Percentiles rank a stretch among this genome's conserved stretches.
Evolutionary conservation across 768 basidiomycete genomes (phyloP).

Genomic region (Podaxis rugospora): DNA sequence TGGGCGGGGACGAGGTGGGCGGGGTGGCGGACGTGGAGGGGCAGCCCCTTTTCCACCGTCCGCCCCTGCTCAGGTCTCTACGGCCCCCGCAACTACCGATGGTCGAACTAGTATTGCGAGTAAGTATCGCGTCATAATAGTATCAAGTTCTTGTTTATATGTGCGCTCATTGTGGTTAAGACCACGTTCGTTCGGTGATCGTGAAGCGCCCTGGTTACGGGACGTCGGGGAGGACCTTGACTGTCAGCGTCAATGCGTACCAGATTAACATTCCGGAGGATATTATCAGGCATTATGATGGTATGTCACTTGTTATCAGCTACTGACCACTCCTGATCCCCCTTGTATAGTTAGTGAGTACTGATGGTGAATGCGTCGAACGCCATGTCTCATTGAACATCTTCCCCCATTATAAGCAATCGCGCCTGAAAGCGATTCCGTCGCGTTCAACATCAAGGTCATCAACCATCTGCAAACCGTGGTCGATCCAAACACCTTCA

Average conservation of each 20-base stretch:
- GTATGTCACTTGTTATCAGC: slow-evolving; percentile 34
- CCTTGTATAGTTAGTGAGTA: slow-evolving; percentile 39
- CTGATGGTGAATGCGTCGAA: neutral
- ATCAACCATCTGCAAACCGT: slow-evolving; percentile 57
- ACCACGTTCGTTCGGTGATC: slow-evolving; percentile 50
- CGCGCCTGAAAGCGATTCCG: slow-evolving; percentile 49
- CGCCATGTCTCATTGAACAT: neutral
- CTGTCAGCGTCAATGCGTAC: slow-evolving; percentile 61
- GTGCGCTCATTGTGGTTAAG: slow-evolving; percentile 2
- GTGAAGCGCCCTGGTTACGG: slow-evolving; percentile 69
- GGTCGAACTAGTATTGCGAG: slow-evolving; percentile 4
- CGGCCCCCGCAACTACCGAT: neutral
- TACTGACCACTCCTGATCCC: slow-evolving; percentile 8
- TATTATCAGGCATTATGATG: slow-evolving; percentile 76
- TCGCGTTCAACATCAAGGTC: slow-evolving; percentile 53
- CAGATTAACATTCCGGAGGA: slow-evolving; percentile 52
- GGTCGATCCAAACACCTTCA: slow-evolving; percentile 62
- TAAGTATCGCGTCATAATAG: neutral
- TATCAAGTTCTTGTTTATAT: neutral
- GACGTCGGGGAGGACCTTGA: slow-evolving; percentile 36
- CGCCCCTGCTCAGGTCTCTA: neutral
- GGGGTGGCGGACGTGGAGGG: slow-evolving; percentile 7
- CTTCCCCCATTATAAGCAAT: slow-evolving; percentile 52
- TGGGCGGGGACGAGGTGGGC: neutral
- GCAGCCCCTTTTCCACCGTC: slow-evolving; percentile 23